Evolutionary conservation across 352 stramenopile genomes (phyloP).

Genomic region (Pelagophyceae sp.): DNA sequence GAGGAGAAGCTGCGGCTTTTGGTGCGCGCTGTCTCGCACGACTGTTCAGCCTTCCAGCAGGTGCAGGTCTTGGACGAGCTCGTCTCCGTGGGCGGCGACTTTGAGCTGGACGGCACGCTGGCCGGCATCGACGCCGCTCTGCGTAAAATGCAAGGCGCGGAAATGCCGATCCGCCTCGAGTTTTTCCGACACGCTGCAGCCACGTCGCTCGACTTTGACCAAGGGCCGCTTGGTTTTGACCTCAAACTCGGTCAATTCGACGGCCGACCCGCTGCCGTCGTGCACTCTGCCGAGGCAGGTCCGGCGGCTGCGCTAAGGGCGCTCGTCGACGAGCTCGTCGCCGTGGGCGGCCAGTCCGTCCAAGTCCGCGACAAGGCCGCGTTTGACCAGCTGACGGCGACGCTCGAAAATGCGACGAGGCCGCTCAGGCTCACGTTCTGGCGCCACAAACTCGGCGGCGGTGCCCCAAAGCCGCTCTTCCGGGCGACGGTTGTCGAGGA

Average conservation of each 20-base stretch:
- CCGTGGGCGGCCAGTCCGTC: not conserved
- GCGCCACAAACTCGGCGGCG: not conserved
- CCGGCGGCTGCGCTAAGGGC: not conserved
- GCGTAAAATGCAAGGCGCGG: not conserved
- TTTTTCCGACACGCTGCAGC: not conserved
- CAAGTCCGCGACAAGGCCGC: not conserved
- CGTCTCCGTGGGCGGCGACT: not conserved
- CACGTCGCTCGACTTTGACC: not conserved
- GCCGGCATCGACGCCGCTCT: not conserved
- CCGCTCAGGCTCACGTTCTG: conserved; percentile 11
- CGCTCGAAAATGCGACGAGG: not conserved
- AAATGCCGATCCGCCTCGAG: not conserved
- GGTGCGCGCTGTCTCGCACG: not conserved
- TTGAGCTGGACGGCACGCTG: not conserved
- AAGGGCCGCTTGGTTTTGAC: not conserved
- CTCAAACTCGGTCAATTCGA: not conserved
- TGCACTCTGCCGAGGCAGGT: not conserved
- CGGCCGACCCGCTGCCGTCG: not conserved
- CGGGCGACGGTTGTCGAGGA: not conserved
- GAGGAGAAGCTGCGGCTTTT: not conserved
- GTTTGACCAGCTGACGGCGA: not conserved
- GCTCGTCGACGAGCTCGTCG: not conserved
- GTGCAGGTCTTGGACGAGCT: conserved; percentile 14
- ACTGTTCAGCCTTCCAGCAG: not conserved
- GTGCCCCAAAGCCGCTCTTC: not conserved